Evolutionary conservation across 1,139 yeast species (phyloP), one percentile per base, ranked within the genome.

Genomic region (Blastobotrys indianensis): DNA sequence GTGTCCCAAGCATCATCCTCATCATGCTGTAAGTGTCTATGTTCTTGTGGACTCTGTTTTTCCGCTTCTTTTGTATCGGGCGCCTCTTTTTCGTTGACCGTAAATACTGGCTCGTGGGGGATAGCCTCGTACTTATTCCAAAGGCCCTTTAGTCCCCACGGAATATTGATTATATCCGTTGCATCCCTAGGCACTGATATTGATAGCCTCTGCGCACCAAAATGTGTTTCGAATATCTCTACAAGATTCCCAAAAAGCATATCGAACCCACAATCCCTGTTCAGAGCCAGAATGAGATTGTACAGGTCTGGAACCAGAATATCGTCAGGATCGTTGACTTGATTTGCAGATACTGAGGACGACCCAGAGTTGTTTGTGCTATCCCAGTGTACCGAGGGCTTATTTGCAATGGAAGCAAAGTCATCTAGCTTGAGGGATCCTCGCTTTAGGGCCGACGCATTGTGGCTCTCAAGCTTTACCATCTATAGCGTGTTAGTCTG

Each of bases 71-170:
- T 15, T 17, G 9, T 37, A 11, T 11, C 20, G 5, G 40, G 13
- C 30, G 36, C 25, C 8, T 20, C 30, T 12, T 35, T 25, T 23
- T 42, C 29, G 16, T 42, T 39, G 12, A 15, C 15, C 11, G 47
- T 31, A 12, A 41, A 41, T 15, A 37, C 40, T 15, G 52, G 51
- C 12, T 28, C 42, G 8, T 37, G 39, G 10, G 46, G 48, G n/a
- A 47, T 43, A 20, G 48, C 39, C 8, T 42, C 42, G 17, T 47
- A 41, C 39, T 54, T 52, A 34, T 53, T 57, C 66, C 66, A 63
- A 7, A 57, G 46, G 1, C 65, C 67, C 47, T 61, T 61, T 17
- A 64, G 51, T 6, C 66, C 68, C 69, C 69, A 65, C 0, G 69
- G 68, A 5, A 61, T 59, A 45, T 59, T 64, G 17, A 54, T 50